Percentiles rank a stretch among this genome's conserved stretches.
These are phyloP conservation scores for Fragilaria radians DNA, from an alignment of 108 stramenopile genomes.

Conservation along the genomic window DNA sequence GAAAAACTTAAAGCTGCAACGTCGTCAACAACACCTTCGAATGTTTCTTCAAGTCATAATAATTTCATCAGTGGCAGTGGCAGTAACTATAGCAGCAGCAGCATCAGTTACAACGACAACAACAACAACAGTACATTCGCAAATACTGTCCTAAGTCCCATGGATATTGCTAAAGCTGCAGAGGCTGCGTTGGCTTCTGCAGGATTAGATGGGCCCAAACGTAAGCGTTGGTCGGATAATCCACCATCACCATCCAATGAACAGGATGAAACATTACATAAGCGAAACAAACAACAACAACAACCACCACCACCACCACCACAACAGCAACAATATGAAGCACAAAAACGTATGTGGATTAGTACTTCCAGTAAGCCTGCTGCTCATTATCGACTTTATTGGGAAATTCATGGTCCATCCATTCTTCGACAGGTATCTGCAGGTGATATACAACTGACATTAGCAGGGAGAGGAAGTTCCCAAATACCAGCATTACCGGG, in stretches of 20 bases:
- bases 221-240: slow-evolving; percentile 11
- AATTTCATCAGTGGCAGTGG: neutral
- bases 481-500: slow-evolving; percentile 35
- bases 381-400: slow-evolving; percentile 6
- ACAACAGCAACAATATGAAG: slow-evolving; percentile 10
- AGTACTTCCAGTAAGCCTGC: slow-evolving; percentile 24
- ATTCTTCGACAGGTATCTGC: slow-evolving; percentile 1
- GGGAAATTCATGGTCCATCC: neutral
- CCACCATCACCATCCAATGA: no score
- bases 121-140: neutral
- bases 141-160: slow-evolving; percentile 1
- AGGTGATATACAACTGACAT: slow-evolving; percentile 15
- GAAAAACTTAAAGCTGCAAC: slow-evolving; percentile 54
- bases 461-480: slow-evolving; percentile 32
- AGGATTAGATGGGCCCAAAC: neutral
- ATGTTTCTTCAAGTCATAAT: slow-evolving; percentile 3
- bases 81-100: neutral
- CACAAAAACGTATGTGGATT: slow-evolving; percentile 39
- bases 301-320: slow-evolving; percentile 8
- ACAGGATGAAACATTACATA: slow-evolving; percentile 3
- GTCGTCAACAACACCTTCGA: slow-evolving; percentile 11
- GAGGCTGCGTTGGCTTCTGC: slow-evolving; percentile 16
- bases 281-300: slow-evolving; percentile 18
- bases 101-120: slow-evolving; percentile 9
- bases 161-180: slow-evolving; percentile 27